These are phyloP conservation scores for Gossypium thurberi DNA, from an alignment of 345 rosid genomes.

Conservation along the genomic window DNA sequence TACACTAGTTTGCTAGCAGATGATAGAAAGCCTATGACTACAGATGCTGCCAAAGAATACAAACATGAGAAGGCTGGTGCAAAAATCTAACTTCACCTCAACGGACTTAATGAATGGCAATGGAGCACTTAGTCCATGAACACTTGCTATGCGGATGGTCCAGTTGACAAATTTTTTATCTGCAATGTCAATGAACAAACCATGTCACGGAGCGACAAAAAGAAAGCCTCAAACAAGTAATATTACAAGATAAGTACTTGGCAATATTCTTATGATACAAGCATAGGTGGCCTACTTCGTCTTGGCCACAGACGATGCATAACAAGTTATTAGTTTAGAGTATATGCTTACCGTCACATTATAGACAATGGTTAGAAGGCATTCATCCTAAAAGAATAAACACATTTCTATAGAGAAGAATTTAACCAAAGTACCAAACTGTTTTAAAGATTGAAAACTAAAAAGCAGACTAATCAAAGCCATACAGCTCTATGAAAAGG, in stretches of 20 bases:
- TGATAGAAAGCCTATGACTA: constrained; percentile 3
- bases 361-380: neutral
- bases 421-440: neutral
- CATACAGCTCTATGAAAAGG: neutral
- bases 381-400: neutral
- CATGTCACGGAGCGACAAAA: constrained; percentile 21
- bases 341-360: neutral
- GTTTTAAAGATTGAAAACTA: neutral
- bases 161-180: constrained; percentile 75
- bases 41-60: constrained; percentile 1
- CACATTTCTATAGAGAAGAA: neutral
- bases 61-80: neutral
- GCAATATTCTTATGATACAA: neutral
- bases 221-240: neutral
- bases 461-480: neutral
- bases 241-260: neutral
- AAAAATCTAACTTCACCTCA: constrained; percentile 43
- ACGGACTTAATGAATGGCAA: constrained; percentile 74
- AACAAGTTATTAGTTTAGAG: neutral
- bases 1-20: neutral
- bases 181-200: constrained; percentile 24
- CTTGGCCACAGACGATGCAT: neutral
- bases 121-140: constrained; percentile 60
- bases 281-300: neutral
- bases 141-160: constrained; percentile 71